Conservation (phyloP, 2,329 filamentous ascomycete genomes). For the Botrytis pseudocinerea region DNA sequence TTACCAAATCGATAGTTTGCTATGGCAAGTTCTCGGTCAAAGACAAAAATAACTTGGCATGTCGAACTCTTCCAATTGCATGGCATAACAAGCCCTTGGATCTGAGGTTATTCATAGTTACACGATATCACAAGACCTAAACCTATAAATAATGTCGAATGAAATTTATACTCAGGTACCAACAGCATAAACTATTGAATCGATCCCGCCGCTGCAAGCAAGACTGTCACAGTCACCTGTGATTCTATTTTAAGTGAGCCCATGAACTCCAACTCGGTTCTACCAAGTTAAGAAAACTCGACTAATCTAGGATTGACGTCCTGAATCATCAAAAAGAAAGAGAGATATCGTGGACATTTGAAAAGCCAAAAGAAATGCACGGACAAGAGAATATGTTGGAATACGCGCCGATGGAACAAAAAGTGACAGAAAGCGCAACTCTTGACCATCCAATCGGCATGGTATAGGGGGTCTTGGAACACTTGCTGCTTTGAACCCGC, state of each 20-base stretch:
- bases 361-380: slow-evolving; percentile 15
- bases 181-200: slow-evolving; percentile 16
- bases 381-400: slow-evolving; percentile 2
- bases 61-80: background rate
- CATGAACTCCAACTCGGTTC: background rate
- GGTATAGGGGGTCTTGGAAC: slow-evolving; percentile 34
- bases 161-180: background rate
- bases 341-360: background rate
- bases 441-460: slow-evolving; percentile 32
- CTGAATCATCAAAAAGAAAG: background rate
- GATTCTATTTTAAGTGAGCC: background rate
- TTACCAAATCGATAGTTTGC: slow-evolving; percentile 4
- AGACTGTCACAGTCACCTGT: slow-evolving; percentile 3
- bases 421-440: slow-evolving; percentile 6
- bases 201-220: slow-evolving; percentile 18
- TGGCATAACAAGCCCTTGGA: background rate
- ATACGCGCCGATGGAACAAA: slow-evolving; percentile 21
- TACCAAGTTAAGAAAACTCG: background rate
- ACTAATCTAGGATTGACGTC: background rate
- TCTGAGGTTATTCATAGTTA: slow-evolving; percentile 19
- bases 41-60: slow-evolving; percentile 18
- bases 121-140: slow-evolving; percentile 18
- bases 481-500: slow-evolving; percentile 35
- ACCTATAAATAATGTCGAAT: slow-evolving; percentile 20
- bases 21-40: background rate